These are phyloP conservation scores for Volvox africanus DNA, from an alignment of 139 green algal genomes.

Conservation along the genomic window DNA sequence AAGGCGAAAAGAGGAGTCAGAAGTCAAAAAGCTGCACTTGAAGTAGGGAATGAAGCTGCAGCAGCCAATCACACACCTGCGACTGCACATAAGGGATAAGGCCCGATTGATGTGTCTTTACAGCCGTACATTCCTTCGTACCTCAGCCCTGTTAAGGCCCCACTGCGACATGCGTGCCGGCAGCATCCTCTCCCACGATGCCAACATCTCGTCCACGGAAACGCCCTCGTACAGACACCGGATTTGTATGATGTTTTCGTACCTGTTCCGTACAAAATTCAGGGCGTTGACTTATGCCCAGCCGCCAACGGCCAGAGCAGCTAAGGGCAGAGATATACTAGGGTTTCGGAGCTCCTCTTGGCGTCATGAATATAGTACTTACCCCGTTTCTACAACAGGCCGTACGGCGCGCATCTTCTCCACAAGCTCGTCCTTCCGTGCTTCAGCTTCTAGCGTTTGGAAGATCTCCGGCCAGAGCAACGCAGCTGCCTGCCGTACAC, in stretches of 20 bases:
- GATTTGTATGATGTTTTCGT: conserved; percentile 97
- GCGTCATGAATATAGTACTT: background rate
- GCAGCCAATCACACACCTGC: too few relatives aligned
- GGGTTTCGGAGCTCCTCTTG: too few relatives aligned
- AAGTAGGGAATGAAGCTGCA: background rate
- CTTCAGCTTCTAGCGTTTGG: conserved; percentile 60
- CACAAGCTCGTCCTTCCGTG: conserved; percentile 78
- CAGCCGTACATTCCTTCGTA: background rate
- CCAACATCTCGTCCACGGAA: conserved; percentile 82
- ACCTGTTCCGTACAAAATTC: conserved; percentile 68
- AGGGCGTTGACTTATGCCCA: too few relatives aligned
- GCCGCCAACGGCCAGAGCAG: too few relatives aligned
- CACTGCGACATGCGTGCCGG: conserved; percentile 82
- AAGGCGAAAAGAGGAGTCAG: too few relatives aligned
- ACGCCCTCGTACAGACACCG: conserved; percentile 88
- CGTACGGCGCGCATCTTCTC: conserved; percentile 88
- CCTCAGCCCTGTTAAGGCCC: conserved; percentile 74
- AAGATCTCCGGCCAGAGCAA: conserved; percentile 93
- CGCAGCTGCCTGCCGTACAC: conserved; percentile 71
- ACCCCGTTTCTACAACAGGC: conserved; percentile 98
- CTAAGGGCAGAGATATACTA: too few relatives aligned
- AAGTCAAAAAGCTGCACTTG: too few relatives aligned
- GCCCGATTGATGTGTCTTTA: too few relatives aligned
- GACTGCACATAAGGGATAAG: too few relatives aligned
- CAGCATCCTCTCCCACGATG: conserved; percentile 81